Evolutionary conservation across 2,329 filamentous ascomycete genomes (phyloP), one percentile per base, ranked within the genome.

Genomic region (Ascochyta pisi): DNA sequence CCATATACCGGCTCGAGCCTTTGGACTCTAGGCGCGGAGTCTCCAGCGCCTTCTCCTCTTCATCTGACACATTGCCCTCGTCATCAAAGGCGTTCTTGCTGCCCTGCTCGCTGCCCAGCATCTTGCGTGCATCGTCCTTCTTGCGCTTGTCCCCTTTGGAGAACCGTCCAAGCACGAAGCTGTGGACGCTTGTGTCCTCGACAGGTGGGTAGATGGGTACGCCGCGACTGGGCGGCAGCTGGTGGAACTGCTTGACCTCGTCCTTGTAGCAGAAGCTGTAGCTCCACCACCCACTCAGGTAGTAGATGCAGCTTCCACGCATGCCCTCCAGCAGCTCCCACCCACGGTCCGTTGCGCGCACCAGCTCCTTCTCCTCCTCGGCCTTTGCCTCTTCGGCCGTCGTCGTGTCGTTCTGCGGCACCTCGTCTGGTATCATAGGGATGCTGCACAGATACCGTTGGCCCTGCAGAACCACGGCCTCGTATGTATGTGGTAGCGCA

Each of bases 251-350:
- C 68, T 91, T 89, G 59, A 97, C 88, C 61, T 94, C 87, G 59
- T 88, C 84, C 71, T 91, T 91, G 78, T 96, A 95, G 81, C 93
- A 97, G 76, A 96, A 96, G 66, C 89, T 90, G 77, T 97, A 97
- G 70, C 90, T 95, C 93, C 93, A 97, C 93, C 93, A 97, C 0
- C 93, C 93, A 1, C 87, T 90, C 62, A 92, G 79, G 73, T 86
- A 90, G 79, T 94, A 96, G 61, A 97, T 84, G 75, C 93, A 97
- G 46, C 84, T 84, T 3, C 88, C 89, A 49, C 93, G 85, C 76
- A 97, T 88, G 24, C 88, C 86, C 61, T 85, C 84, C 46, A 97
- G 80, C 22, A 97, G 82, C 68, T 95, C 89, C 83, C 91, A 90
- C 6, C 93, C 93, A 44, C 87, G 87, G 29, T 86, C 83, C 1